These are phyloP conservation scores for Ceratobasidium theobromae DNA, from an alignment of 1,284 basidiomycete species.

Conservation along the genomic window DNA sequence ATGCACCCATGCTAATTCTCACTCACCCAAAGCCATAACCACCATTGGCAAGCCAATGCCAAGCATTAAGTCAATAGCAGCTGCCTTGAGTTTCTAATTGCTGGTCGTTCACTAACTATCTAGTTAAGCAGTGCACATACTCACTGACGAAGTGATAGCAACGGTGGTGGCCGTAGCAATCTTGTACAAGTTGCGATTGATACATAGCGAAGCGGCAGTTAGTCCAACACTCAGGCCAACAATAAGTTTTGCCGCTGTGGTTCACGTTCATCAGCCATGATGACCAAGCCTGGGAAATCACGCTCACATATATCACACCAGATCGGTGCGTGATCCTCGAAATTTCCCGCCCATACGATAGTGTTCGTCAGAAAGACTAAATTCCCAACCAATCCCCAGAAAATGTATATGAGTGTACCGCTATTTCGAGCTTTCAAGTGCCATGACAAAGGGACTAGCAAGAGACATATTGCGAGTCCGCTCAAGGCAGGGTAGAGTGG, in stretches of 20 bases:
- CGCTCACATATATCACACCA: conserved; percentile 60
- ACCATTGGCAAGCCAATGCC: conserved; percentile 52
- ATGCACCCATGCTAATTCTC: no score
- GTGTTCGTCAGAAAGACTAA: conserved; percentile 63
- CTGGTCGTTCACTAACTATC: no score
- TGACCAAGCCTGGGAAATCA: background rate
- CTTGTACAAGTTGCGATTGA: conserved; percentile 54
- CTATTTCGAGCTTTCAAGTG: conserved; percentile 62
- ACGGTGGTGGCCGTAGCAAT: no score
- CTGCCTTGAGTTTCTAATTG: conserved; percentile 11
- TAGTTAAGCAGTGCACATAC: no score
- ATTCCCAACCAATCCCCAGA: conserved; percentile 59
- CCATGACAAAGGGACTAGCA: conserved; percentile 58
- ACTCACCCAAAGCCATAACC: conserved; percentile 54
- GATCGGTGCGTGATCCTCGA: conserved; percentile 56
- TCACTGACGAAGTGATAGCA: no score
- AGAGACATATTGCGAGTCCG: conserved; percentile 53
- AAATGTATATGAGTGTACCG: conserved; percentile 65
- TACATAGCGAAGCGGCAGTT: conserved; percentile 50
- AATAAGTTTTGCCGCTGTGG: conserved; percentile 41
- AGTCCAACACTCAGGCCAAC: conserved; percentile 47
- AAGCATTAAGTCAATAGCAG: conserved; percentile 50
- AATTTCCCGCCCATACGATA: conserved; percentile 65
- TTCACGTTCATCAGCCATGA: background rate
- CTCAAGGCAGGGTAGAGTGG: conserved; percentile 43